Conservation (phyloP, 768 basidiomycete genomes). For the Calocybe indica region DNA sequence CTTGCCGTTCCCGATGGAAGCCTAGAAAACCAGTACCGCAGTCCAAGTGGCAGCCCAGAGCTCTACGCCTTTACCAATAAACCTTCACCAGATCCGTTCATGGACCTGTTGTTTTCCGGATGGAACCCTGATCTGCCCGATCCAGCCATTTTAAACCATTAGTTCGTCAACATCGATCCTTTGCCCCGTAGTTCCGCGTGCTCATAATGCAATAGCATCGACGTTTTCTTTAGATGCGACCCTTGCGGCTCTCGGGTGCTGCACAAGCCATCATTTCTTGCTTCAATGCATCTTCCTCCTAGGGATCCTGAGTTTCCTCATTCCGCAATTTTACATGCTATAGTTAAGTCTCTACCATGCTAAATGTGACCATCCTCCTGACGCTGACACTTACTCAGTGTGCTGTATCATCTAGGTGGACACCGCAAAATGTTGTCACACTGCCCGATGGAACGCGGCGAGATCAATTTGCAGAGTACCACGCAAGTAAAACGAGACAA, state of each 20-base stretch:
- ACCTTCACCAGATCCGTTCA: constrained; percentile 43
- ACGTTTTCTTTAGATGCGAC: constrained; percentile 84
- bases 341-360: constrained; percentile 40
- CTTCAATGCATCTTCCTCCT: constrained; percentile 76
- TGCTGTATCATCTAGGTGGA: constrained; percentile 80
- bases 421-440: constrained; percentile 59
- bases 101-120: constrained; percentile 67
- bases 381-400: constrained; percentile 40
- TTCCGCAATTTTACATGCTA: constrained; percentile 86
- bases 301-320: constrained; percentile 83
- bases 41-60: constrained; percentile 48
- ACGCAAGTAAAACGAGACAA: constrained; percentile 80
- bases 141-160: constrained; percentile 65
- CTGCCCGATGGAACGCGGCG: constrained; percentile 70
- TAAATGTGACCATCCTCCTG: neutral
- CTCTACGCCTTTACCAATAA: constrained; percentile 29
- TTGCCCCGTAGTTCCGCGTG: neutral
- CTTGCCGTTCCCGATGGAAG: constrained; percentile 27
- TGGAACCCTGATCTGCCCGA: constrained; percentile 87
- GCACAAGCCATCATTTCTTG: constrained; percentile 74
- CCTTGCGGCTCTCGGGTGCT: constrained; percentile 83
- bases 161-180: constrained; percentile 43
- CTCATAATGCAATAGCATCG: constrained; percentile 47
- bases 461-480: constrained; percentile 85
- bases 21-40: constrained; percentile 33